phyloP scores from a whole-genome alignment of 306 rosid genomes.

The Dryas octopetala region DNA sequence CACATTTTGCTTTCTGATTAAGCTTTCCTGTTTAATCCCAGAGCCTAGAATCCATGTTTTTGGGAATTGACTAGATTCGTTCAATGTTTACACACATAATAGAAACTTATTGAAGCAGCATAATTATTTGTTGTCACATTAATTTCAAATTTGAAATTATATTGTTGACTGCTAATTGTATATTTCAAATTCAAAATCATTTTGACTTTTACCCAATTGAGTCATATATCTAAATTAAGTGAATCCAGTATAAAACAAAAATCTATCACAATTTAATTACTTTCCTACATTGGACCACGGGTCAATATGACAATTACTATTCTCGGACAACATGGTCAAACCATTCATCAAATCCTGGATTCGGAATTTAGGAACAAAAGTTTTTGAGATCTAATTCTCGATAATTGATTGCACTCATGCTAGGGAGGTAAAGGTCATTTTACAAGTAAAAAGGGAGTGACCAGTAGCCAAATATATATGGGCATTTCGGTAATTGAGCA shows the following conservation, averaged over 20 bases:
- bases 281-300: not conserved
- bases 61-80: not conserved
- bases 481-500: conserved; percentile 17
- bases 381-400: not conserved
- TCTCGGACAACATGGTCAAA: not conserved
- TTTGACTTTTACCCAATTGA: not conserved
- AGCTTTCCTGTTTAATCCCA: not conserved
- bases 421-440: conserved; percentile 13
- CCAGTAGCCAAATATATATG: not conserved
- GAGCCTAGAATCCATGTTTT: not conserved
- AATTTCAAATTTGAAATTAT: not conserved
- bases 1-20: not conserved
- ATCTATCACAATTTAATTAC: not conserved
- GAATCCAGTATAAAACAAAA: no score
- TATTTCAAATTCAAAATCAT: not conserved
- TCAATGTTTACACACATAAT: not conserved
- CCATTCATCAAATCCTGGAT: not conserved
- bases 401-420: not conserved
- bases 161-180: not conserved
- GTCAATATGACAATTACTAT: not conserved
- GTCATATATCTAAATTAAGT: no score
- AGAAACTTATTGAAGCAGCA: not conserved
- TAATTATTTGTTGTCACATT: not conserved
- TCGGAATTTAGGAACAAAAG: not conserved
- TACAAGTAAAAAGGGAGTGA: not conserved